Conservation (phyloP, 2,329 filamentous ascomycete genomes). For the Aspergillus luchuensis region DNA sequence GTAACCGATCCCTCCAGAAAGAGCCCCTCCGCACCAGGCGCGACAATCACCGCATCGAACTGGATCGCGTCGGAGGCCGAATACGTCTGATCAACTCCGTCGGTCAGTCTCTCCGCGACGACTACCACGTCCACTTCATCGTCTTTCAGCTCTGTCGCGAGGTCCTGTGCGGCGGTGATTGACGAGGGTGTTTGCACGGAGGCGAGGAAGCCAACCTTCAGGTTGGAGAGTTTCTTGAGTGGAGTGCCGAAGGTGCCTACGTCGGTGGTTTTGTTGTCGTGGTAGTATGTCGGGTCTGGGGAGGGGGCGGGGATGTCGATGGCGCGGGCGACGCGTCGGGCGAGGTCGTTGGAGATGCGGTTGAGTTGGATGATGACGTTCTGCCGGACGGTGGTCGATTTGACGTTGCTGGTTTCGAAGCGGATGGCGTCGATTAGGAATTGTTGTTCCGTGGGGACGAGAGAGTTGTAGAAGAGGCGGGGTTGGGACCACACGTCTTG, state of each 20-base stretch:
- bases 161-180: constrained; percentile 51
- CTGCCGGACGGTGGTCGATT: constrained; percentile 59
- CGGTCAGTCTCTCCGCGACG: constrained; percentile 60
- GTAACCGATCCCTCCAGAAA: constrained; percentile 46
- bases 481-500: constrained; percentile 73
- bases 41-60: constrained; percentile 57
- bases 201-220: constrained; percentile 66
- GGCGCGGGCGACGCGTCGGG: constrained; percentile 63
- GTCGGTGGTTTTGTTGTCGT: constrained; percentile 65
- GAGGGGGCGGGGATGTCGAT: constrained; percentile 62
- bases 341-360: constrained; percentile 67
- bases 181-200: constrained; percentile 48
- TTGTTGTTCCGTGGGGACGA: constrained; percentile 66
- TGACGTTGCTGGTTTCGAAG: constrained; percentile 67
- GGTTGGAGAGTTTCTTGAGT: constrained; percentile 62
- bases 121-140: constrained; percentile 59
- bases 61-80: constrained; percentile 59
- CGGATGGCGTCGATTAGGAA: constrained; percentile 72
- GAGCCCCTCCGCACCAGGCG: constrained; percentile 55
- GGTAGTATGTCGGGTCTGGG: constrained; percentile 66
- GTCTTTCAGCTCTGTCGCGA: constrained; percentile 48
- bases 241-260: constrained; percentile 62
- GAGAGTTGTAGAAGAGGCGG: constrained; percentile 73
- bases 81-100: constrained; percentile 65
- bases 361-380: constrained; percentile 72